These are phyloP conservation scores for Mycena polygramma DNA, from an alignment of 768 basidiomycete species.

Conservation along the genomic window DNA sequence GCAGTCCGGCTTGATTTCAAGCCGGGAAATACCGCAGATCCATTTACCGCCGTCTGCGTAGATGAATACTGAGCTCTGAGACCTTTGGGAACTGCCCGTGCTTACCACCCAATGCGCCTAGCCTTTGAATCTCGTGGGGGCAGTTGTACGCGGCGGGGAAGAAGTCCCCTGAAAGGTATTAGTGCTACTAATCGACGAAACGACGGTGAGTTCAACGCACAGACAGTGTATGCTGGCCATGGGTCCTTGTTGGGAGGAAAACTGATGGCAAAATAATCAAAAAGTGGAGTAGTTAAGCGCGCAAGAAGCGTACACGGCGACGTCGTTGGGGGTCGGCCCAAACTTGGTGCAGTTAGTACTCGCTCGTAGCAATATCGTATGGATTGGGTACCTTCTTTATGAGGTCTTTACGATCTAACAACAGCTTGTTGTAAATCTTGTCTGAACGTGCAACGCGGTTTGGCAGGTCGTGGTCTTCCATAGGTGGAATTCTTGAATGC, in stretches of 20 bases:
- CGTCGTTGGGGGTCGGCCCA: constrained; percentile 64
- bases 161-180: constrained; percentile 63
- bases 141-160: constrained; percentile 67
- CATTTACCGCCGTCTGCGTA: constrained; percentile 65
- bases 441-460: constrained; percentile 59
- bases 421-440: constrained; percentile 59
- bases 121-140: constrained; percentile 58
- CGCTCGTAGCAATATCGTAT: no score
- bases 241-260: constrained; percentile 67
- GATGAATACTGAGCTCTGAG: background rate
- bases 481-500: constrained; percentile 1
- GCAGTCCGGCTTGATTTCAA: constrained; percentile 67
- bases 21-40: constrained; percentile 72
- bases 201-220: constrained; percentile 48
- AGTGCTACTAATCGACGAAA: background rate
- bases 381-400: constrained; percentile 50
- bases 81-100: constrained; percentile 59
- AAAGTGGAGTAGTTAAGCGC: background rate
- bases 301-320: constrained; percentile 55
- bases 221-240: constrained; percentile 72
- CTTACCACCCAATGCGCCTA: constrained; percentile 46
- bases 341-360: constrained; percentile 55
- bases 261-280: constrained; percentile 44
- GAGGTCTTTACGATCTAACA: constrained; percentile 57
- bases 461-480: constrained; percentile 52